Evolutionary conservation across 495 filamentous ascomycete species (phyloP), one percentile per base, ranked within the genome.

Genomic region (Penicillium desertorum): DNA sequence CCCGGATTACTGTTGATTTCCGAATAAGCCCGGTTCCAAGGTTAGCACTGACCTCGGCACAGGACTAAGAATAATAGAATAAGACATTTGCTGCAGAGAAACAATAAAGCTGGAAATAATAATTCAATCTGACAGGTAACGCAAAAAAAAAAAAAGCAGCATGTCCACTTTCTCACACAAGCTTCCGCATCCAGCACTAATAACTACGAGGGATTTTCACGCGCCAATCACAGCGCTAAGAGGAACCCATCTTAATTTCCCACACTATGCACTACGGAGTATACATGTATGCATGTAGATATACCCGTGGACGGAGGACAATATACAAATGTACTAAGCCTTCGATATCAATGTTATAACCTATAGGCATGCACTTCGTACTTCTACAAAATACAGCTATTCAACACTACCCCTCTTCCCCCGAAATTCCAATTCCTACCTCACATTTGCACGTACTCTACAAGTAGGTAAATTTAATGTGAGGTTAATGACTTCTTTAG

Each of bases 161-260:
- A 8, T n/a, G 16, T 39, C 48, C 48, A 51, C 48, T 51, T 51
- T 51, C 17, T 37, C 17, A 52, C 50, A 52, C 50, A 52, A 52
- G 51, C 56, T 51, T 52, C 49, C 51, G 30, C 47, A 48, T 20
- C 12, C 14, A 48, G 27, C 17, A n/a, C 27, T 58, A 48, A 58
- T 58, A 2, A 58, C 53, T 61, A 69, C 67, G 67, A 70, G 67
- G 67, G 56, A 70, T 67, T 70, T 70, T 68, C 61, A 54, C 37
- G 47, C 27, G 42, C 67, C 64, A 70, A 70, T 70, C 36, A 57
- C 10, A 39, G 0, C 9, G 9, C 34, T 36, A 17, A 37, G 10
- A 17, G 29, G 2, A 34, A 25, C 20, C 53, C 43, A 53, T 47
- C 17, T 55, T 47, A 47, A 55, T 55, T 55, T 45, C 44, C 51